These are phyloP conservation scores for Malus hybrid DNA, from an alignment of 331 rosid species.

Conservation along the genomic window DNA sequence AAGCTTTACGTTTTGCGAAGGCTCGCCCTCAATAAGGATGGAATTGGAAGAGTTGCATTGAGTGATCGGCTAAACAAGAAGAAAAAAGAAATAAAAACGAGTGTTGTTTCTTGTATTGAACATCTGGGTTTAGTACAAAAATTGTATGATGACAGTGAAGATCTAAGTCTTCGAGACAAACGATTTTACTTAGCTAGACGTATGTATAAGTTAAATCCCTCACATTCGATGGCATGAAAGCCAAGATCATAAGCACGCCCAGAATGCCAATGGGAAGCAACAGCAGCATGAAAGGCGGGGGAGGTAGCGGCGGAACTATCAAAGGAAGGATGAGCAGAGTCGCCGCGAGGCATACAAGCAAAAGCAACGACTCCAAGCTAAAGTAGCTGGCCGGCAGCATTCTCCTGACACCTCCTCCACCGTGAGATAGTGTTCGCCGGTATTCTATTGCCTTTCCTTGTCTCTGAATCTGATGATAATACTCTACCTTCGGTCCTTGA, in stretches of 20 bases:
- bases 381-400: slow-evolving; percentile 27
- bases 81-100: background rate
- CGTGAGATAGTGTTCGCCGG: slow-evolving; percentile 24
- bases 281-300: slow-evolving; percentile 42
- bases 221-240: slow-evolving; percentile 46
- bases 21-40: too few relatives aligned
- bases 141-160: background rate
- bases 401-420: slow-evolving; percentile 26
- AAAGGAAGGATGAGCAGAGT: slow-evolving; percentile 41
- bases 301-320: slow-evolving; percentile 46
- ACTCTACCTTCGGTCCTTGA: background rate
- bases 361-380: slow-evolving; percentile 41
- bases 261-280: slow-evolving; percentile 41
- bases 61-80: background rate
- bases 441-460: slow-evolving; percentile 14
- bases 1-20: too few relatives aligned
- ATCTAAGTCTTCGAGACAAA: background rate
- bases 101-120: background rate
- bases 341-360: slow-evolving; percentile 33
- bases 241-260: slow-evolving; percentile 34
- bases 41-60: too few relatives aligned
- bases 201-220: slow-evolving; percentile 31
- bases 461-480: background rate
- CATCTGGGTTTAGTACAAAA: slow-evolving; percentile 4
- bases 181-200: slow-evolving; percentile 6